Conservation (phyloP, 1,139 yeast species). For the Meyerozyma elateridarum region DNA sequence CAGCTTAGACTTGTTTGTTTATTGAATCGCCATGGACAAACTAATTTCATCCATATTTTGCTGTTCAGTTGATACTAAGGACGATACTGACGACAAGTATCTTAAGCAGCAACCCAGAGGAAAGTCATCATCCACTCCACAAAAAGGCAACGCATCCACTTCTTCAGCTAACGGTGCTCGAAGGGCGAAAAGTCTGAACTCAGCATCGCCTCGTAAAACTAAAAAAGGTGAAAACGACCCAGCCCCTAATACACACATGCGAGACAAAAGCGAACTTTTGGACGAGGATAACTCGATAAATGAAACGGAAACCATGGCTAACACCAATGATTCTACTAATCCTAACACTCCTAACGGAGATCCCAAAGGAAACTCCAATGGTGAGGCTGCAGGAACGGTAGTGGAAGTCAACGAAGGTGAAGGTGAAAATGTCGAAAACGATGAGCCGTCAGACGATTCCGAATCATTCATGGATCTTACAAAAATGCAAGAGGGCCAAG, state of each 20-base stretch:
- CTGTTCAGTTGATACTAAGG: slow-evolving; percentile 35
- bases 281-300: slow-evolving; percentile 41
- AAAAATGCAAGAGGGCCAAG: slow-evolving; percentile 66
- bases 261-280: slow-evolving; percentile 23
- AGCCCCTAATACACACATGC: slow-evolving; percentile 1
- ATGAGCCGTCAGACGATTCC: slow-evolving; percentile 21
- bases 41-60: slow-evolving; percentile 35
- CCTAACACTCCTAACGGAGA: slow-evolving; percentile 12
- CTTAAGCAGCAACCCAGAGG: slow-evolving; percentile 13
- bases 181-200: slow-evolving; percentile 1
- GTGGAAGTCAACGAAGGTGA: slow-evolving; percentile 1
- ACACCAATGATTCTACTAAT: slow-evolving; percentile 31
- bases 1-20: too few species aligned
- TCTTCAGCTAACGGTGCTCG: neutral
- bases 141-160: slow-evolving; percentile 4
- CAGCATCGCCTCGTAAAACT: slow-evolving; percentile 2
- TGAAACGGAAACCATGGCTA: slow-evolving; percentile 43
- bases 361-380: slow-evolving; percentile 6
- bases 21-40: slow-evolving; percentile 21
- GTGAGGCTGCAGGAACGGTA: neutral
- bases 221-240: slow-evolving; percentile 5
- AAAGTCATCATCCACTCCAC: slow-evolving; percentile 3
- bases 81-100: slow-evolving; percentile 27
- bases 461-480: slow-evolving; percentile 48
- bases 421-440: slow-evolving; percentile 9